phyloP scores from a whole-genome alignment of 2,329 filamentous ascomycete species.

The Acrocalymma vagum region DNA sequence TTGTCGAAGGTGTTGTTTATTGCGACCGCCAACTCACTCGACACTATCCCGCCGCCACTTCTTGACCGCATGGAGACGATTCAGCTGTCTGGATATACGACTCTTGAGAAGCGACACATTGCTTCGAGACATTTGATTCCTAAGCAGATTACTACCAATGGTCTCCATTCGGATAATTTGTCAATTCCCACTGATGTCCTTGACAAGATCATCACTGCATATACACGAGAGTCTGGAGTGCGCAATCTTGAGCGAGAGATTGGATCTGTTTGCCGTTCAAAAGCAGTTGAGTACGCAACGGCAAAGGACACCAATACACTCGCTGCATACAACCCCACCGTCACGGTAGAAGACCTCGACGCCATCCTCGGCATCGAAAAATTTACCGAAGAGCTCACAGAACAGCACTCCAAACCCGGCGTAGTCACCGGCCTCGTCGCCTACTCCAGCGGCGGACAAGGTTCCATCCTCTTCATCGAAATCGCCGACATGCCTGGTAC shows the following conservation, averaged over 20 bases:
- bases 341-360: slow-evolving; percentile 84
- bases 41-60: slow-evolving; percentile 93
- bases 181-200: slow-evolving; percentile 82
- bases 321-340: slow-evolving; percentile 72
- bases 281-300: slow-evolving; percentile 90
- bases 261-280: slow-evolving; percentile 87
- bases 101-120: slow-evolving; percentile 95
- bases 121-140: slow-evolving; percentile 92
- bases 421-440: slow-evolving; percentile 96
- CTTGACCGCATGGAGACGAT: slow-evolving; percentile 98
- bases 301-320: slow-evolving; percentile 77
- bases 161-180: slow-evolving; percentile 78
- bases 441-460: slow-evolving; percentile 90
- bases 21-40: slow-evolving; percentile 92
- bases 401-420: slow-evolving; percentile 81
- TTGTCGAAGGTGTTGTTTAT: slow-evolving; percentile 97
- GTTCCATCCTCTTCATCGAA: slow-evolving; percentile 97
- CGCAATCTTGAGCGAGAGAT: slow-evolving; percentile 96
- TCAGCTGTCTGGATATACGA: slow-evolving; percentile 92
- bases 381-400: slow-evolving; percentile 95
- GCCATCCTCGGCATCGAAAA: slow-evolving; percentile 90
- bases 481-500: slow-evolving; percentile 96
- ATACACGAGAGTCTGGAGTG: slow-evolving; percentile 95
- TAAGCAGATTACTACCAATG: slow-evolving; percentile 93
- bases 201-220: slow-evolving; percentile 93